Evolutionary conservation across 352 stramenopile species (phyloP), one percentile per base, ranked within the genome.

Genomic region (Pythium vanterpoolii): DNA sequence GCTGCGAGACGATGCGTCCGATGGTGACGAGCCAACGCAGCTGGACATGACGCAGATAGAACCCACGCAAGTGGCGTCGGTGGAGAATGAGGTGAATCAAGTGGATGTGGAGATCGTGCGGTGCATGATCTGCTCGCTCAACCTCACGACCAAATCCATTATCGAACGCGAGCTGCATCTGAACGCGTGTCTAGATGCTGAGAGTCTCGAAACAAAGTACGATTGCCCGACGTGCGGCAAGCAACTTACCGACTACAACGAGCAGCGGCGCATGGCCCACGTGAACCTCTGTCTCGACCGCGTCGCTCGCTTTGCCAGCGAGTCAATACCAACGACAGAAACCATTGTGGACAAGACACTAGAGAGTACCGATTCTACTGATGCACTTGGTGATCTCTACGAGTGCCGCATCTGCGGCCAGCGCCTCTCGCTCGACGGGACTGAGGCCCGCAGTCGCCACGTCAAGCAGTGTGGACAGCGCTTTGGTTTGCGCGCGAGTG

Each of bases 381-480:
- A 2, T 3, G 26, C 44, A 55, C 53, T 27, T 16, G 21, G 46
- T 28, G 19, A 62, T 14, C 23, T 44, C 24, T 85, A 88, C 53
- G 55, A 54, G 5, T 95, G 86, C 56, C 86, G 79, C 36, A 91
- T 93, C 56, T 95, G 86, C 56, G 73, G 83, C 7, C 40, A 76
- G 18, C 50, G 79, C 23, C 73, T 92, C 36, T 55, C 69, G 14
- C 62, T 72, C 10, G 67, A 71, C 19, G 58, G 68, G 5, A 24
- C 89, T 7, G 66, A 64, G 42, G 58, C 60, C 24, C 75, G 76
- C n/a, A 90, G 91, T 47, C 73, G 75, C n/a, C 86, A 95, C 50
- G 69, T 90, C 39, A 95, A 95, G 60, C 69, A 76, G 46, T 95
- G 83, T 45, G 83, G 78, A 0, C 68, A 83, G 43, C 77, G 76